Percentiles rank a stretch among this genome's conserved stretches.
phyloP scores from a whole-genome alignment of 2,329 filamentous ascomycete genomes.

The Exserohilum turcica region DNA sequence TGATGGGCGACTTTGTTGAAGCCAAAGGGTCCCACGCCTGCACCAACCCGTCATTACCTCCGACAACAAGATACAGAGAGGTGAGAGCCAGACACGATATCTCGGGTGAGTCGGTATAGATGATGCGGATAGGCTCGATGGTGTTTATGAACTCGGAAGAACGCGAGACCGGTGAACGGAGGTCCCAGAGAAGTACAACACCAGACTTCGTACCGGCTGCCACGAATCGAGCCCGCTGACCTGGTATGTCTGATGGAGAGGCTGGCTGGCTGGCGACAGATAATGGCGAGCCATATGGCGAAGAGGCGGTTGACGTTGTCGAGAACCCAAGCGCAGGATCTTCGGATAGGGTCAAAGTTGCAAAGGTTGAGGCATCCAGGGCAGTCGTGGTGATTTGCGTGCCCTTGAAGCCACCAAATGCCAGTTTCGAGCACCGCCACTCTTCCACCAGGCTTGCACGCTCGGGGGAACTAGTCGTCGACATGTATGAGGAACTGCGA shows the following conservation, averaged over 20 bases:
- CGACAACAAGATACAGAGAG: conserved; percentile 86
- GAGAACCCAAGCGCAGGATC: conserved; percentile 72
- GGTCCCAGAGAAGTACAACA: conserved; percentile 81
- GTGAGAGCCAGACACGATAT: conserved; percentile 83
- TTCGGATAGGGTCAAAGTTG: conserved; percentile 73
- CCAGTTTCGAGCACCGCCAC: conserved; percentile 68
- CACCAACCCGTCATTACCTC: conserved; percentile 91
- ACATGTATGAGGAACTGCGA: conserved; percentile 42
- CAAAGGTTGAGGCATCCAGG: conserved; percentile 75
- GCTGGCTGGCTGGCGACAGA: conserved; percentile 54
- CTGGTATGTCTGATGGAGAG: conserved; percentile 71
- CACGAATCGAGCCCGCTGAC: conserved; percentile 79
- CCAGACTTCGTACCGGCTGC: conserved; percentile 81
- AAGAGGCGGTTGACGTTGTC: conserved; percentile 59
- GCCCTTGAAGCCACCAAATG: conserved; percentile 64
- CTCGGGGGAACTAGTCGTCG: conserved; percentile 47
- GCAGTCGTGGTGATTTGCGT: conserved; percentile 71
- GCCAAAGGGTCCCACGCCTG: conserved; percentile 97
- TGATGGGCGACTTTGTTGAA: conserved; percentile 76
- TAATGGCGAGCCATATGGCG: conserved; percentile 59
- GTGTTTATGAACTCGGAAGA: conserved; percentile 61
- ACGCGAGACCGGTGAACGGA: conserved; percentile 67
- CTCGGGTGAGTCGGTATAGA: conserved; percentile 88
- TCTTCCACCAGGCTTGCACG: conserved; percentile 57
- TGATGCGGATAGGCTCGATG: conserved; percentile 74